Evolutionary conservation across 2,329 filamentous ascomycete genomes (phyloP).

Genomic region (Lizonia empirigonia): DNA sequence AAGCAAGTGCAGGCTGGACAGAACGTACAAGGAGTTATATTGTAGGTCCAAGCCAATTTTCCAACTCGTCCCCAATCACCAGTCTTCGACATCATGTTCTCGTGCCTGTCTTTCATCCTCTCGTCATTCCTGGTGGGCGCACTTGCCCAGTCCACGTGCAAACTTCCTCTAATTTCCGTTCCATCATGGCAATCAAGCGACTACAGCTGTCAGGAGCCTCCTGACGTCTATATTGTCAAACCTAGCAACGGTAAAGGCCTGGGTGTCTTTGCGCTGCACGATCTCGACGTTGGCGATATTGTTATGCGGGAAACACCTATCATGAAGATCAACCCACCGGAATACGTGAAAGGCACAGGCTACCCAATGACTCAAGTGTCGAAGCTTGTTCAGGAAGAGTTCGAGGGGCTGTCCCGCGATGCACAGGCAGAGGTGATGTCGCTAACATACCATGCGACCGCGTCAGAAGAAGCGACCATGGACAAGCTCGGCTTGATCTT

Average conservation of each 20-base stretch:
- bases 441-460: conserved; percentile 33
- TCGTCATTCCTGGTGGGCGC: not conserved
- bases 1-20: not conserved
- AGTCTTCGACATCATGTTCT: not conserved
- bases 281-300: conserved; percentile 47
- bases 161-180: conserved; percentile 12
- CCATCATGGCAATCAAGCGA: conserved; percentile 25
- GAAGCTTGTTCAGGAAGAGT: conserved; percentile 30
- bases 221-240: conserved; percentile 35
- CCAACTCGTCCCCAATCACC: not conserved
- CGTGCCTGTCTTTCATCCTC: not conserved
- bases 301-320: conserved; percentile 51
- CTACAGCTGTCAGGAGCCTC: conserved; percentile 31
- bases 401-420: conserved; percentile 27
- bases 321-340: conserved; percentile 40
- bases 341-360: conserved; percentile 31
- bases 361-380: conserved; percentile 35
- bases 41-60: not conserved
- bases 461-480: conserved; percentile 20
- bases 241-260: conserved; percentile 50
- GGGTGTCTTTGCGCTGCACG: conserved; percentile 49
- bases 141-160: conserved; percentile 18
- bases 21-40: conserved; percentile 3
- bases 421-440: conserved; percentile 35
- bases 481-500: conserved; percentile 41